phyloP scores from a whole-genome alignment of 2,329 filamentous ascomycete genomes.

The Pestalotiopsis sp. region DNA sequence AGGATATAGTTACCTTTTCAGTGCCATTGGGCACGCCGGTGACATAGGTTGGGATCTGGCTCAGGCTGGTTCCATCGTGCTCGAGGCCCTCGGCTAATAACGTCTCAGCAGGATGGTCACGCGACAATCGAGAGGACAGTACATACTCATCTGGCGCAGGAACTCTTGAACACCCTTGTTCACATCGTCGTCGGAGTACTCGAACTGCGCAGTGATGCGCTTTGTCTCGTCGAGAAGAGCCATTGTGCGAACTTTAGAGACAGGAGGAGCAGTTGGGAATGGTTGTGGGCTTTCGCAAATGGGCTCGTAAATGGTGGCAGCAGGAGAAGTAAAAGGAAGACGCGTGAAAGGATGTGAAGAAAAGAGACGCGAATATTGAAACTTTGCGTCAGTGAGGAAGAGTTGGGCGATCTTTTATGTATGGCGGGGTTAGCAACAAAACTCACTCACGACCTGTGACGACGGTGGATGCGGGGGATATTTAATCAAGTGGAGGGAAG shows the following conservation, averaged over 20 bases:
- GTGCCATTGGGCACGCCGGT: constrained; percentile 95
- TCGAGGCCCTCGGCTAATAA: constrained; percentile 75
- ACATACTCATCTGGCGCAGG: constrained; percentile 76
- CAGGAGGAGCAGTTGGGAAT: constrained; percentile 56
- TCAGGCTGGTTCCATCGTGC: constrained; percentile 78
- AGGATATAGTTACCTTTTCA: constrained; percentile 71
- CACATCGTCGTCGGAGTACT: constrained; percentile 77
- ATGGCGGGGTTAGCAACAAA: constrained; percentile 23
- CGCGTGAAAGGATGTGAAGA: constrained; percentile 36
- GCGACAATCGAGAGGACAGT: background rate
- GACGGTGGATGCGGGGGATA: constrained; percentile 19
- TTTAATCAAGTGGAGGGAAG: constrained; percentile 3
- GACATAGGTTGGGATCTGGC: constrained; percentile 97
- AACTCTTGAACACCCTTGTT: constrained; percentile 85
- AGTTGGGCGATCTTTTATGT: constrained; percentile 51
- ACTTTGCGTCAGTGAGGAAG: constrained; percentile 52
- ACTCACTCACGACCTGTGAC: constrained; percentile 5
- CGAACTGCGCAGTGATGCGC: constrained; percentile 82
- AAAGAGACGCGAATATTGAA: constrained; percentile 41
- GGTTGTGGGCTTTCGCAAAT: constrained; percentile 59
- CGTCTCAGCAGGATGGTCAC: constrained; percentile 11
- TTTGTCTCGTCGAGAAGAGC: constrained; percentile 71
- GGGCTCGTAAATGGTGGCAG: constrained; percentile 42
- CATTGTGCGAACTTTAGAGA: constrained; percentile 62
- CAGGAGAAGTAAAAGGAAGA: constrained; percentile 44